These are phyloP conservation scores for Coemansia sp. DNA, from an alignment of 371 early-diverging fungal genomes.

Conservation along the genomic window DNA sequence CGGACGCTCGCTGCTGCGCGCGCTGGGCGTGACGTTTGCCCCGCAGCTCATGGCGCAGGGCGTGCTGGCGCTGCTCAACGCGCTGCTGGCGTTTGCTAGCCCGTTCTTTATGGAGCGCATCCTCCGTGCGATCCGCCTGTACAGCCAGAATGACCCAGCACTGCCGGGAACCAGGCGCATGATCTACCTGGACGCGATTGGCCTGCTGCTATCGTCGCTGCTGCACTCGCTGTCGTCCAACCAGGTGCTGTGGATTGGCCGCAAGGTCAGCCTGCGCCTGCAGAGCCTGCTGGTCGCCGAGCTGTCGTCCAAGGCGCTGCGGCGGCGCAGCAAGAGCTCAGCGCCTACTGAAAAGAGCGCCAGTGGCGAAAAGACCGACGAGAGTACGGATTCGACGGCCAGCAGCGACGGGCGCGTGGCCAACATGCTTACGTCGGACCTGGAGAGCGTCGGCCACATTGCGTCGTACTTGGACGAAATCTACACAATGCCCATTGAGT, in stretches of 20 bases:
- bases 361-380: neutral
- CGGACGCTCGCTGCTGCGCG: slow-evolving; percentile 18
- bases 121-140: slow-evolving; percentile 40
- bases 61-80: slow-evolving; percentile 16
- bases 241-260: slow-evolving; percentile 52
- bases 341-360: slow-evolving; percentile 3
- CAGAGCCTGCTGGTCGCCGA: slow-evolving; percentile 47
- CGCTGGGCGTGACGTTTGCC: slow-evolving; percentile 38
- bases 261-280: slow-evolving; percentile 40
- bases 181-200: slow-evolving; percentile 61
- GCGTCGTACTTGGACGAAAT: slow-evolving; percentile 57
- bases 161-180: slow-evolving; percentile 3
- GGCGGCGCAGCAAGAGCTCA: slow-evolving; percentile 27
- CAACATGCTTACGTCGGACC: slow-evolving; percentile 86
- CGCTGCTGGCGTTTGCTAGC: slow-evolving; percentile 29
- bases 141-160: neutral
- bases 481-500: slow-evolving; percentile 59
- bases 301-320: slow-evolving; percentile 44
- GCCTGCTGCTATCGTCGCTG: slow-evolving; percentile 57
- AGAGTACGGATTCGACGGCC: slow-evolving; percentile 18
- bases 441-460: slow-evolving; percentile 63
- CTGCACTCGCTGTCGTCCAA: slow-evolving; percentile 59
- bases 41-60: slow-evolving; percentile 31
- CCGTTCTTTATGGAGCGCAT: slow-evolving; percentile 53
- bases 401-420: slow-evolving; percentile 69